Evolutionary conservation across 805 yeast species (phyloP).

Genomic region (Wickerhamomyces kurtzmanii): DNA sequence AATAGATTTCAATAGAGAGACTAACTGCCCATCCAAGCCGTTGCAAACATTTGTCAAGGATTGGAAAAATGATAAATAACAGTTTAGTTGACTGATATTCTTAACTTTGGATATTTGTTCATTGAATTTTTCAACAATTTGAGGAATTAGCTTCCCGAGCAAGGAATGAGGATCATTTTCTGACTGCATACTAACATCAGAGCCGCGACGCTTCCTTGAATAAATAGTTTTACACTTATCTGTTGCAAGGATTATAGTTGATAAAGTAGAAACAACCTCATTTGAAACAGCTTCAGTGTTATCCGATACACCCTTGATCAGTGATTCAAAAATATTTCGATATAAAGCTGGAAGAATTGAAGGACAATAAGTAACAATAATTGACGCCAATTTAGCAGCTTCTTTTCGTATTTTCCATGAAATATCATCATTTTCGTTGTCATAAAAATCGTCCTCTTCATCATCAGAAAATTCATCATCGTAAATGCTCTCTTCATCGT

Average conservation of each 20-base stretch:
- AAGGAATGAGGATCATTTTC: conserved; percentile 14
- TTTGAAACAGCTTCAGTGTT: conserved; percentile 38
- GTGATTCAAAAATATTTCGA: conserved; percentile 15
- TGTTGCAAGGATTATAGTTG: conserved; percentile 23
- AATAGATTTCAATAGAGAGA: conserved; percentile 10
- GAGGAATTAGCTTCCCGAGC: conserved; percentile 10
- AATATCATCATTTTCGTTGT: conserved; percentile 36
- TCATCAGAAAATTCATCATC: conserved; percentile 38
- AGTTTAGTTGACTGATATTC: conserved; percentile 13
- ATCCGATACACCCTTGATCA: conserved; percentile 30
- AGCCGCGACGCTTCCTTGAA: conserved; percentile 19
- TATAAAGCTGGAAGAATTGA: conserved; percentile 23
- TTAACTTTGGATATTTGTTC: conserved; percentile 16
- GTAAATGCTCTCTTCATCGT: conserved; percentile 25
- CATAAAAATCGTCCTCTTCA: conserved; percentile 26
- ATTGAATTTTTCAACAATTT: conserved; percentile 12
- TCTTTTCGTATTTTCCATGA: conserved; percentile 58
- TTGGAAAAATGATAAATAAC: conserved; percentile 15
- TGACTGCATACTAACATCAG: conserved; percentile 31
- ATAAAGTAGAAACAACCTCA: conserved; percentile 36
- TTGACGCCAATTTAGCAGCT: conserved; percentile 31
- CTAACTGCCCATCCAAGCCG: conserved; percentile 13
- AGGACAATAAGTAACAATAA: conserved; percentile 29
- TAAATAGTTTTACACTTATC: conserved; percentile 11
- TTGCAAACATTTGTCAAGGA: too few species aligned